phyloP scores from a whole-genome alignment of 345 rosid genomes.

The Gossypium stocksii region DNA sequence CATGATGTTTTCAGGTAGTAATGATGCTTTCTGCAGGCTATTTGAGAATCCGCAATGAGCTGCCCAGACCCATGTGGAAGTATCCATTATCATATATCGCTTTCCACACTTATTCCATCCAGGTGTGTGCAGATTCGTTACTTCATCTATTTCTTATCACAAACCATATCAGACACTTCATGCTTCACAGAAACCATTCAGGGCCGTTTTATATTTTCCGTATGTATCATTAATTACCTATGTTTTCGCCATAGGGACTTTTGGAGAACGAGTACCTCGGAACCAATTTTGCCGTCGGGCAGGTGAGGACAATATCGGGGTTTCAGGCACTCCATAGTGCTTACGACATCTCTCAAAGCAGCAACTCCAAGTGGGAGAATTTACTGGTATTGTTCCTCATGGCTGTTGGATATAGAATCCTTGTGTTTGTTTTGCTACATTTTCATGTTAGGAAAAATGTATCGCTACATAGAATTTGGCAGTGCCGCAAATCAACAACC shows the following conservation, averaged over 20 bases:
- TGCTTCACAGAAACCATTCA: not conserved
- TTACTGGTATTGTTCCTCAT: conserved; percentile 67
- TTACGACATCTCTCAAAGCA: conserved; percentile 70
- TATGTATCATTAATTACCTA: conserved; percentile 6
- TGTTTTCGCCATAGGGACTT: conserved; percentile 50
- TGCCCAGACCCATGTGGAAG: conserved; percentile 82
- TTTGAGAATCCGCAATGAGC: conserved; percentile 73
- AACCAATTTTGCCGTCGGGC: conserved; percentile 79
- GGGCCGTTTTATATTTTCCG: not conserved
- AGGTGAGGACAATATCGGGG: conserved; percentile 87
- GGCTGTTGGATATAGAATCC: conserved; percentile 70
- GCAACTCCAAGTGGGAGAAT: conserved; percentile 83
- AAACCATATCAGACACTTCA: not conserved
- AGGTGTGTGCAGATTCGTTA: conserved; percentile 39
- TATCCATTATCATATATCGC: conserved; percentile 89
- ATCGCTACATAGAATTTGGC: conserved; percentile 31
- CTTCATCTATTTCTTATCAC: not conserved
- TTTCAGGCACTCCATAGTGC: conserved; percentile 62
- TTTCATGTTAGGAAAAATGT: conserved; percentile 37
- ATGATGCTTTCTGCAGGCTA: conserved; percentile 99
- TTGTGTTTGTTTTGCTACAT: conserved; percentile 57
- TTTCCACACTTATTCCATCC: conserved; percentile 83
- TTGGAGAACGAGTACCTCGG: conserved; percentile 92
- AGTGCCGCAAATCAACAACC: conserved; percentile 33
- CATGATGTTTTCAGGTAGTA: conserved; percentile 53